phyloP scores from a whole-genome alignment of 2,329 filamentous ascomycete species.

The Periconia macrospinosa region DNA sequence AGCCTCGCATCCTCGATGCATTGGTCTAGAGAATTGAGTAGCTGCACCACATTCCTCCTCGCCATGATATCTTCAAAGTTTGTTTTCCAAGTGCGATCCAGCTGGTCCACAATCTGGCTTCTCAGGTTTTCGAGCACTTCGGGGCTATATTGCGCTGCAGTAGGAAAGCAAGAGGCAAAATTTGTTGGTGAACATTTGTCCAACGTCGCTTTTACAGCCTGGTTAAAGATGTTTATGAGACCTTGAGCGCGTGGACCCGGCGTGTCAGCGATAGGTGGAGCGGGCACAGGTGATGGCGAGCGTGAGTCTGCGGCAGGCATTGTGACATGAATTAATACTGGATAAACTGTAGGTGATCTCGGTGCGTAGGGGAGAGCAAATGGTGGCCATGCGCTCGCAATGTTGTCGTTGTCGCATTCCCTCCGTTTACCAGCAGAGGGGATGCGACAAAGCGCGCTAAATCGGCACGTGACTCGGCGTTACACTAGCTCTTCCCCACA shows the following conservation, averaged over 20 bases:
- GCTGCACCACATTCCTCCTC: slow-evolving; percentile 58
- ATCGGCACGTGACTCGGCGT: slow-evolving; percentile 15
- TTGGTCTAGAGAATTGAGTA: slow-evolving; percentile 63
- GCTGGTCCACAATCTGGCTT: slow-evolving; percentile 59
- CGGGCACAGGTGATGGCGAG: slow-evolving; percentile 55
- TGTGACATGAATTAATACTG: background rate
- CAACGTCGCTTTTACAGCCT: slow-evolving; percentile 62
- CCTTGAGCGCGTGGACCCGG: slow-evolving; percentile 63
- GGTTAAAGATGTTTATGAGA: slow-evolving; percentile 62
- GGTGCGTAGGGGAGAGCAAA: slow-evolving; percentile 11
- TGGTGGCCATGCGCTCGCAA: background rate
- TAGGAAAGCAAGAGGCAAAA: slow-evolving; percentile 66
- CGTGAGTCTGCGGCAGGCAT: slow-evolving; percentile 40
- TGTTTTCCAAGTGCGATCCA: slow-evolving; percentile 58
- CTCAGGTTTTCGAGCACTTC: slow-evolving; percentile 60
- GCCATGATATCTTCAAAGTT: slow-evolving; percentile 64
- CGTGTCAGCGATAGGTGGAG: slow-evolving; percentile 56
- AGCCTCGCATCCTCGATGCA: slow-evolving; percentile 61
- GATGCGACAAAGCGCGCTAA: slow-evolving; percentile 12
- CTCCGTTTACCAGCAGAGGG: slow-evolving; percentile 12
- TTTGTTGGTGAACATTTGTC: slow-evolving; percentile 63
- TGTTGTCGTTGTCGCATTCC: slow-evolving; percentile 3
- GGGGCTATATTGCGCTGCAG: slow-evolving; percentile 60
- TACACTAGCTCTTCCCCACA: background rate
- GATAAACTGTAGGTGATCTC: background rate